These are phyloP conservation scores for Penicillium concentricum DNA, from an alignment of 2,329 filamentous ascomycete species.

Conservation along the genomic window DNA sequence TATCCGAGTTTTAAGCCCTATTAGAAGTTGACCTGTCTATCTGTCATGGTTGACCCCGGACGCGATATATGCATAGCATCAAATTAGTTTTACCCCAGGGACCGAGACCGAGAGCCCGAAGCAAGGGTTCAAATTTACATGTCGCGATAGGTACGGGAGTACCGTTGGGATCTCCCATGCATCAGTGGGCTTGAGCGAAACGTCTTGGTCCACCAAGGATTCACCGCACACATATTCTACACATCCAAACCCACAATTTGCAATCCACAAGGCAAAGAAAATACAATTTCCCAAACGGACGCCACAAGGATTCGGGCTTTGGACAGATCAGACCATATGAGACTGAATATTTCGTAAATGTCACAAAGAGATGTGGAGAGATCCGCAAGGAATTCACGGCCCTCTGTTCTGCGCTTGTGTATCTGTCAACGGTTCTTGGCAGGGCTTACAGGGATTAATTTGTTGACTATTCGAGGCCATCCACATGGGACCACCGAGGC, in stretches of 20 bases:
- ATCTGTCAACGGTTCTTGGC: conserved; percentile 7
- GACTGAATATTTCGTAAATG: neutral
- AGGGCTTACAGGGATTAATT: neutral
- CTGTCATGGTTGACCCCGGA: conserved; percentile 10
- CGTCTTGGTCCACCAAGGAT: conserved; percentile 3
- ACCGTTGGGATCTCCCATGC: conserved; percentile 13
- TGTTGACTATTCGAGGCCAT: neutral
- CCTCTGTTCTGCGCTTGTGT: conserved; percentile 4
- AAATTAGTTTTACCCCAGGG: neutral
- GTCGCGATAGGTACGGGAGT: conserved; percentile 1
- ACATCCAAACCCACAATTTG: conserved; percentile 3
- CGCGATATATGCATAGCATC: conserved; percentile 11
- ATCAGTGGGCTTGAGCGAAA: conserved; percentile 2
- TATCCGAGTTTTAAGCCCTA: conserved; percentile 9
- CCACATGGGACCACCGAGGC: conserved; percentile 12
- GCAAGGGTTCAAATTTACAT: conserved; percentile 3
- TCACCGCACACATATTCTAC: conserved; percentile 1
- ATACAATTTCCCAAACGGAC: conserved; percentile 4
- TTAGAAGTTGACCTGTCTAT: conserved; percentile 12
- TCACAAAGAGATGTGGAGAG: conserved; percentile 14
- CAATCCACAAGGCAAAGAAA: neutral
- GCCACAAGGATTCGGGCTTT: conserved; percentile 15
- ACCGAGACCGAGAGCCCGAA: conserved; percentile 3
- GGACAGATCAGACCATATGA: conserved; percentile 15
- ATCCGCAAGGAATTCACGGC: conserved; percentile 9